Base-by-base conservation (phyloP, 2,329 filamentous ascomycete species). In the Microdochium trichocladiopsis region DNA sequence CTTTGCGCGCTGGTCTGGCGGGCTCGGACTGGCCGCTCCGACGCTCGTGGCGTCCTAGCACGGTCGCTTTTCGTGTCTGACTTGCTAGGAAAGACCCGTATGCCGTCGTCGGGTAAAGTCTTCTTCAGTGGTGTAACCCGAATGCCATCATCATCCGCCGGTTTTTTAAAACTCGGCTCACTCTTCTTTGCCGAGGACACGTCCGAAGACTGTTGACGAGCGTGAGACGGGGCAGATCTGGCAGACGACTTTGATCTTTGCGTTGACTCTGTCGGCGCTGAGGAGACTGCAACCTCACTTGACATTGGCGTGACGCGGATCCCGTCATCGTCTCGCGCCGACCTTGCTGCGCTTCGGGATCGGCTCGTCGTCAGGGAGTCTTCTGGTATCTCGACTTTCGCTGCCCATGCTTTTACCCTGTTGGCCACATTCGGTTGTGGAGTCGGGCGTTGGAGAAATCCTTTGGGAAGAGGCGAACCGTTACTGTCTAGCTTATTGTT, bases 381-480 rank as follows among this genome's bases (percentile, higher is more conserved):
- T 18, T 76, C 73, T 1, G 77, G 72, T 1, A 74, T 59, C 56
- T 83, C 78, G 8, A 84, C 76, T 57, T 73, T 74, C 50, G 68
- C 72, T 1, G 80, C 82, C 83, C 83, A 86, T 48, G 82, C 78
- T 57, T 79, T 76, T 56, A 86, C 78, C 63, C 84, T 86, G 58
- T 70, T 78, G 48, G 80, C 73, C 3, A 82, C 72, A 0, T 78
- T 67, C 2, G 81, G 80, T 58, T 83, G 83, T 31, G 72, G 70
- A 6, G 74, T 71, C 1, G 79, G 77, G 22, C 71, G 72, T 53
- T 76, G 71, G 14, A 83, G 63, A 56, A 85, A 85, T 55, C 82
- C 74, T 58, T 80, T 82, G 0, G 82, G 80, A n/a, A 84, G 66
- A 0, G 73, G 71, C n/a, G 66, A 58, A 12, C 62, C 57, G 11